phyloP scores from a whole-genome alignment of 2,329 filamentous ascomycete species.

The Cladophialophora psammophila region DNA sequence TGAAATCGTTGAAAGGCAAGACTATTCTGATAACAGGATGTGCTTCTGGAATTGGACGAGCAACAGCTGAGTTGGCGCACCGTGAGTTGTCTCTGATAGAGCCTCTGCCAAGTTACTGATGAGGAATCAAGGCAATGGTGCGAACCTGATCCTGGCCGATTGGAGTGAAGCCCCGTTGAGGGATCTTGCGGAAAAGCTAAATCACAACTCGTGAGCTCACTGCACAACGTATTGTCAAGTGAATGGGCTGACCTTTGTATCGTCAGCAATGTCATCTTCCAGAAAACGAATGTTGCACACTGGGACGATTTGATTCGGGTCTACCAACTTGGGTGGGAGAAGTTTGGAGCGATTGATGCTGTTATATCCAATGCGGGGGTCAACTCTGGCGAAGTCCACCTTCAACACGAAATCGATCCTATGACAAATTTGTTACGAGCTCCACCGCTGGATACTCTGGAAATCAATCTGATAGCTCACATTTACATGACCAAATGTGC shows the following conservation, averaged over 20 bases:
- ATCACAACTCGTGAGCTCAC: not conserved
- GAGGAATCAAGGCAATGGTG: not conserved
- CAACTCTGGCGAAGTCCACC: conserved; percentile 31
- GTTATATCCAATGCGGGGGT: conserved; percentile 43
- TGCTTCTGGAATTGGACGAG: conserved; percentile 45
- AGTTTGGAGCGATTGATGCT: conserved; percentile 39
- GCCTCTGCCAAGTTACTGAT: not conserved
- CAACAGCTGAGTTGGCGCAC: conserved; percentile 35
- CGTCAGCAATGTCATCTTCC: conserved; percentile 8
- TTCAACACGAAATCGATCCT: conserved; percentile 19
- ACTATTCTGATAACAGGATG: conserved; percentile 56
- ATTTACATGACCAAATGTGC: conserved; percentile 40
- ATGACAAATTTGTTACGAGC: not conserved
- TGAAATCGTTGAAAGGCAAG: conserved; percentile 44
- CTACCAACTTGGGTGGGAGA: conserved; percentile 36
- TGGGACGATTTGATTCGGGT: conserved; percentile 33
- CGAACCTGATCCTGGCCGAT: conserved; percentile 7
- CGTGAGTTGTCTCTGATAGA: conserved; percentile 9
- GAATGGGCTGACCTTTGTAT: not conserved
- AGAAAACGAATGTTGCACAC: conserved; percentile 17
- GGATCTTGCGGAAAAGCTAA: not conserved
- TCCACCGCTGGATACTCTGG: conserved; percentile 38
- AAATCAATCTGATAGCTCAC: conserved; percentile 38
- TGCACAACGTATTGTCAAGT: not conserved
- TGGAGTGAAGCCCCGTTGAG: conserved; percentile 9